Evolutionary conservation across 805 yeast species (phyloP).

Genomic region (Candida michaelii): DNA sequence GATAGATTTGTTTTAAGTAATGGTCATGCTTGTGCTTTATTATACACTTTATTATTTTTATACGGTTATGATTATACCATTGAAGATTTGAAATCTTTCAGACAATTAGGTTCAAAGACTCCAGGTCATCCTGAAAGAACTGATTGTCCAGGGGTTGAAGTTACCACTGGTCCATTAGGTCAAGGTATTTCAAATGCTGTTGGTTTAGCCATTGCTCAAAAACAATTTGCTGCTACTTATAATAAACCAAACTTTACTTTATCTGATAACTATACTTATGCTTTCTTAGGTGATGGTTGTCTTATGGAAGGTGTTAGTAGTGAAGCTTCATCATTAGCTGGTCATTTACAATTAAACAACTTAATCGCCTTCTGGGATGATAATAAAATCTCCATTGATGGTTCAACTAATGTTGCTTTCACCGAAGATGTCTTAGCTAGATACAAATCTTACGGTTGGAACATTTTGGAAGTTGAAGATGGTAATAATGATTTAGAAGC

Average conservation of each 20-base stretch:
- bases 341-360: slow-evolving; percentile 91
- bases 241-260: slow-evolving; percentile 80
- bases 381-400: slow-evolving; percentile 96
- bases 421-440: slow-evolving; percentile 87
- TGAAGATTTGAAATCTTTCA: slow-evolving; percentile 86
- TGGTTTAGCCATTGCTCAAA: slow-evolving; percentile 94
- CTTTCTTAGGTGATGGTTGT: slow-evolving; percentile 95
- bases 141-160: slow-evolving; percentile 90
- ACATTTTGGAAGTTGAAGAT: slow-evolving; percentile 69
- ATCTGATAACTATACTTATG: slow-evolving; percentile 74
- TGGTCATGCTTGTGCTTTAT: slow-evolving; percentile 93
- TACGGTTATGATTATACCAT: slow-evolving; percentile 78
- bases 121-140: slow-evolving; percentile 95
- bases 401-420: slow-evolving; percentile 84
- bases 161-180: slow-evolving; percentile 98
- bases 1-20: slow-evolving; percentile 94
- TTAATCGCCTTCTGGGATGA: slow-evolving; percentile 95
- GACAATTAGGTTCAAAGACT: slow-evolving; percentile 86
- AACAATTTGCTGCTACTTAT: slow-evolving; percentile 87
- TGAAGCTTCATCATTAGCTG: slow-evolving; percentile 93
- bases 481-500: slow-evolving; percentile 79
- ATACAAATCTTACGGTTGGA: slow-evolving; percentile 94
- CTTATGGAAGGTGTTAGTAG: slow-evolving; percentile 96
- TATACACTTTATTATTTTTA: slow-evolving; percentile 82
- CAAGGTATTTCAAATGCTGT: slow-evolving; percentile 97